Evolutionary conservation across 345 rosid genomes (phyloP), one percentile per base, ranked within the genome.

Genomic region (Rhizophora apiculata): DNA sequence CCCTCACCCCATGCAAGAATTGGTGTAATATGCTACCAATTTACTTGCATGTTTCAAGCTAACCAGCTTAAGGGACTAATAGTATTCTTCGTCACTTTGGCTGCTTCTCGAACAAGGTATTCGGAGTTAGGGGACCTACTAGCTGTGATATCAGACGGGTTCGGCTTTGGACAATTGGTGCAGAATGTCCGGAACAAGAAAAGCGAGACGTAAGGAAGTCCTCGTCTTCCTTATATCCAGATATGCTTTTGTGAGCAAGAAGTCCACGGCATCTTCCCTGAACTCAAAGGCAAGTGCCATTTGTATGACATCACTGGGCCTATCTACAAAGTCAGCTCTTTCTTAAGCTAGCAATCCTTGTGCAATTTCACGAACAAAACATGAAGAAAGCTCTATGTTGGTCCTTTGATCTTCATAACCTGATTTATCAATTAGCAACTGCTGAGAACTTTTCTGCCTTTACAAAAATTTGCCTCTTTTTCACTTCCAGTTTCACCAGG

Each of bases 281-380:
- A n/a, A 73, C 6, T 73, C 72, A 32, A 54, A 68, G 68, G 55
- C 21, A 11, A 68, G 10, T 7, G 57, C 68, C 46, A 73, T 55
- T 31, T 53, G 66, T 3, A 67, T 36, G n/a, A 67, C 22, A 31
- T 67, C 32, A 24, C 48, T 36, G 34, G 61, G 61, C n/a, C 31
- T 31, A 62, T 39, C 10, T 0, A 51, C 55, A 2, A 55, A 31
- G 6, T 67, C 39, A 8, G 34, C 48, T 53, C 39, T 57, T n/a
- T 69, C 63, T 43, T 21, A 13, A 19, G 60, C 19, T n/a, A 61
- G 29, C 56, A 74, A 11, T n/a, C 62, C 51, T 36, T 5, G 52
- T 22, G 52, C 52, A 16, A 55, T 51, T 65, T 67, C 77, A 21
- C 43, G 51, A 54, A 63, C 63, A 62, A 68, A 67, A 68, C n/a